Evolutionary conservation across 257 asterid species (phyloP).

Genomic region (Ehretia macrophylla): DNA sequence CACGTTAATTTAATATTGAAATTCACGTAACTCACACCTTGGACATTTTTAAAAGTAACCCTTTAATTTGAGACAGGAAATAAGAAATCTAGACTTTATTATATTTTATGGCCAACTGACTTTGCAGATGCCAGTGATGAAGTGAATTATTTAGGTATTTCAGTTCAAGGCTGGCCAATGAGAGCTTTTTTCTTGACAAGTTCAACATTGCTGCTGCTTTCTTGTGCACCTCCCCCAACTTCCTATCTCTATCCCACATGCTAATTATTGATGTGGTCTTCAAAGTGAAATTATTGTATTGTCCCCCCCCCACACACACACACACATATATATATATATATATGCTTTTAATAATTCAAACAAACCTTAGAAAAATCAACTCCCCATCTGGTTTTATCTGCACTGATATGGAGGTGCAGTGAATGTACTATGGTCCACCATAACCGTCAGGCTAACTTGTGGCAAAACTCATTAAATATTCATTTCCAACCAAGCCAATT

Average conservation of each 20-base stretch:
- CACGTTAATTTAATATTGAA: too few species aligned
- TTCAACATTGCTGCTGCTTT: background rate
- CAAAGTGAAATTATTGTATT: background rate
- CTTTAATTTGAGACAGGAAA: too few species aligned
- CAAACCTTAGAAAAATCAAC: background rate
- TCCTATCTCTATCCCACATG: background rate
- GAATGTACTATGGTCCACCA: background rate
- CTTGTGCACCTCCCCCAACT: background rate
- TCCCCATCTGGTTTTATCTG: background rate
- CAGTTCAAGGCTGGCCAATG: slow-evolving; percentile 18
- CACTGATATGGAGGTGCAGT: background rate
- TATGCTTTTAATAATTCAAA: background rate
- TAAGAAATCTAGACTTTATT: too few species aligned
- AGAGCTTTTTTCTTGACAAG: slow-evolving; percentile 2
- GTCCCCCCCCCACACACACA: too few species aligned
- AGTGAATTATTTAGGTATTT: background rate
- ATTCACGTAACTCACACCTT: too few species aligned
- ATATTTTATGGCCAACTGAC: too few species aligned
- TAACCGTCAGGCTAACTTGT: background rate
- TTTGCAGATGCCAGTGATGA: background rate
- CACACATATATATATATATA: background rate
- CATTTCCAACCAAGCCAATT: too few species aligned
- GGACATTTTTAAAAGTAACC: too few species aligned
- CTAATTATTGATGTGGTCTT: background rate
- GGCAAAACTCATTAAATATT: background rate